Evolutionary conservation across 768 basidiomycete genomes (phyloP).

Genomic region (Phanerochaete carnosa): DNA sequence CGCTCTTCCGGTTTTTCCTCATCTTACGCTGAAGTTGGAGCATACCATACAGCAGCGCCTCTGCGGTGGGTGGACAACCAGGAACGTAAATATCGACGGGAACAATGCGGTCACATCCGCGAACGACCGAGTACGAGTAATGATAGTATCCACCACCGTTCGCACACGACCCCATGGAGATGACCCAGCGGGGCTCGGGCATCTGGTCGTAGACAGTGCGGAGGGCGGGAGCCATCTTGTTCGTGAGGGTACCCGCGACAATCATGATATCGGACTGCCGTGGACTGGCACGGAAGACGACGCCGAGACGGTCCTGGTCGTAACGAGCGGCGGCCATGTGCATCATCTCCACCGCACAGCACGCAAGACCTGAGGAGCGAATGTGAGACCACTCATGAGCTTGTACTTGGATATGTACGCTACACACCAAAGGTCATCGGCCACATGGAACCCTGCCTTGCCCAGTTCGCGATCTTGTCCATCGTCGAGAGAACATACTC

Average conservation of each 20-base stretch:
- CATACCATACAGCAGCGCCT: constrained; percentile 95
- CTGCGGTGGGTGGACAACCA: constrained; percentile 93
- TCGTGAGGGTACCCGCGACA: constrained; percentile 96
- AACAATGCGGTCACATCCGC: constrained; percentile 98
- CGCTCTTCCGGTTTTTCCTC: constrained; percentile 81
- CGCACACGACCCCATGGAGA: constrained; percentile 99
- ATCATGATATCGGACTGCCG: constrained; percentile 99
- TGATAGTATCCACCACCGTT: constrained; percentile 98
- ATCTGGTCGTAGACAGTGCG: constrained; percentile 98
- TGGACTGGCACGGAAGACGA: constrained; percentile 98
- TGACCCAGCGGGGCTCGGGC: constrained; percentile 99
- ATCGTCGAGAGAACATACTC: constrained; percentile 96
- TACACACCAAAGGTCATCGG: constrained; percentile 90
- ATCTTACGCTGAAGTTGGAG: constrained; percentile 96
- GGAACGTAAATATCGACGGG: constrained; percentile 99
- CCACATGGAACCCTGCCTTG: constrained; percentile 97
- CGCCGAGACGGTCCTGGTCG: constrained; percentile 95
- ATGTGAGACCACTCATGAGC: not conserved
- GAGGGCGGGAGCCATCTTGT: constrained; percentile 99
- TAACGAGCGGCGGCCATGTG: constrained; percentile 99
- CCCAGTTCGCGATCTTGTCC: constrained; percentile 98
- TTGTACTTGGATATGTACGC: not conserved
- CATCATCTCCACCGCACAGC: constrained; percentile 99
- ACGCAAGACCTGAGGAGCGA: constrained; percentile 74
- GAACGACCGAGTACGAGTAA: constrained; percentile 98